Conservation (phyloP, 176 grass and related monocot species). For the Dactylis glomerata region DNA sequence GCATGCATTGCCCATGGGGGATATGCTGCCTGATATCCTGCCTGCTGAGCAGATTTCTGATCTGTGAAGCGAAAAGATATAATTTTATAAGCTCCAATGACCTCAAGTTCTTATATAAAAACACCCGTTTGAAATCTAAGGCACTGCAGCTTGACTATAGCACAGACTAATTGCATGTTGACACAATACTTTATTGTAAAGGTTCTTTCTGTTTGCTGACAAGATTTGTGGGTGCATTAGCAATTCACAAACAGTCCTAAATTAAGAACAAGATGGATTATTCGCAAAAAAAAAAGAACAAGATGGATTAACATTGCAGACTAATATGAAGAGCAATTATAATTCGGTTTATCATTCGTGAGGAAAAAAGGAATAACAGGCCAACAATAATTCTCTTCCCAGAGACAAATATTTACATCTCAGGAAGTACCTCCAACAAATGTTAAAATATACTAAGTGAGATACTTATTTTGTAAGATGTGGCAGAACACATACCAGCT, state of each 20-base stretch:
- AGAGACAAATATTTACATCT: not conserved
- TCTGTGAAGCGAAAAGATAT: conserved; percentile 33
- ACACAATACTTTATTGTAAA: not conserved
- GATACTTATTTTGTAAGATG: too few relatives aligned
- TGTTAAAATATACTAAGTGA: not conserved
- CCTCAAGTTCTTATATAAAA: not conserved
- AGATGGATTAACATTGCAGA: conserved; percentile 4
- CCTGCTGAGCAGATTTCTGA: conserved; percentile 57
- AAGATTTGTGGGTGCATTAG: not conserved
- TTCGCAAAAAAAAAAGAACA: too few relatives aligned
- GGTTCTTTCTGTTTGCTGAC: not conserved
- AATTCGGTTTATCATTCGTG: not conserved
- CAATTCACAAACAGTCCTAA: not conserved
- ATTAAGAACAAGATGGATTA: conserved; percentile 7
- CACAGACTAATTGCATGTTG: not conserved
- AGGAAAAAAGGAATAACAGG: conserved; percentile 5
- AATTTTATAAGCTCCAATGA: conserved; percentile 12
- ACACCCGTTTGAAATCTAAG: not conserved
- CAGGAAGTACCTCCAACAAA: not conserved
- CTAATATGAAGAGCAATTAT: not conserved
- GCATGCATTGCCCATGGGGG: conserved; percentile 91
- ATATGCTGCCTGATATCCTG: conserved; percentile 63
- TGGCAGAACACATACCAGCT: conserved; percentile 45
- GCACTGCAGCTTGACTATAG: not conserved
- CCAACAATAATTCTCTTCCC: not conserved